Evolutionary conservation across 2,329 filamentous ascomycete species (phyloP), one percentile per base, ranked within the genome.

Genomic region (Hymenoscyphus scutula): DNA sequence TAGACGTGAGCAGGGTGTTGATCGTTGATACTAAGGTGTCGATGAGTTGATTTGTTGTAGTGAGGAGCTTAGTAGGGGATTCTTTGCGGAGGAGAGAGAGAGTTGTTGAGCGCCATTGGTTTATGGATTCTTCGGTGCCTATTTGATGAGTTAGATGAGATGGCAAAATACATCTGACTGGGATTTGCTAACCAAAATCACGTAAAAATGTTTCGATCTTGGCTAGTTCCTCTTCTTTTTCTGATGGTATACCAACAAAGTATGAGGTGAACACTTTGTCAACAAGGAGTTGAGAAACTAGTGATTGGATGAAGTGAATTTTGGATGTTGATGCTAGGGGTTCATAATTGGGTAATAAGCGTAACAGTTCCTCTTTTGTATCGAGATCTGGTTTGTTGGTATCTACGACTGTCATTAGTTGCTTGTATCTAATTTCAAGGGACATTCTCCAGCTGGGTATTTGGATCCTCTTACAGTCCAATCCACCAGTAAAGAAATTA

Each of bases 81-180:
- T 84, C 83, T 68, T 83, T 84, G 60, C 80, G 80, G 58, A 89
- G 74, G 53, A 87, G 78, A 29, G 83, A 79, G 48, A 89, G 78
- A 1, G 87, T 89, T n/a, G 80, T 78, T 5, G 86, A 84, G 45
- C 87, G 84, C 87, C 87, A 89, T 70, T 86, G 83, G 71, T 88
- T 89, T 65, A 87, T 79, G 32, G 81, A 77, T 65, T 84, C 81
- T 54, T 78, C 76, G 5, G 82, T 79, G 56, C 77, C 78, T 76
- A 32, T 15, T 73, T 71, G 74, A 62, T 25, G 8, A 53, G 62
- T 66, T 34, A 56, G 56, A n/a, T 58, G 59, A 27, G 53, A 17
- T 15, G 30, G 30, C n/a, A 29, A 27, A 15, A 51, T 29, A 25
- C 15, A 11, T 17, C 23, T 27, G 15, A 34, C 38, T 6, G 6